phyloP scores from a whole-genome alignment of 805 yeast species.

The Candida patagonica region DNA sequence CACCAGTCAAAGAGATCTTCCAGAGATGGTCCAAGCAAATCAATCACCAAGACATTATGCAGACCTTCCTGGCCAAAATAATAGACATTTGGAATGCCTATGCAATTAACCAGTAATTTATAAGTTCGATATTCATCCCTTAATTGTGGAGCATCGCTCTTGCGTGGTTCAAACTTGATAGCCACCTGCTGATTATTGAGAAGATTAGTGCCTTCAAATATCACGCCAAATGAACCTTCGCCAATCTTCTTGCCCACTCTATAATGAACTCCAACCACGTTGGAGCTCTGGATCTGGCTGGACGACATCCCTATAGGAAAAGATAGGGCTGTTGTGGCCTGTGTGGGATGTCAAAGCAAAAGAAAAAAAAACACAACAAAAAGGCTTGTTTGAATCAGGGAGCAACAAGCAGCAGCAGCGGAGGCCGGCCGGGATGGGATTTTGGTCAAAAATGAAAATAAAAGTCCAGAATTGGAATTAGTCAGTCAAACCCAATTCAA shows the following conservation, averaged over 20 bases:
- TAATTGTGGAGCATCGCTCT: conserved; percentile 94
- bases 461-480: too few species aligned
- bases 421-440: conserved; percentile 1
- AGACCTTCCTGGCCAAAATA: conserved; percentile 98
- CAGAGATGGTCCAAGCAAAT: conserved; percentile 86
- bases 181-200: conserved; percentile 91
- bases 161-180: conserved; percentile 90
- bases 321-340: background rate
- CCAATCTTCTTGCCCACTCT: conserved; percentile 96
- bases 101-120: conserved; percentile 69
- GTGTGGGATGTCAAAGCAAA: background rate
- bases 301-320: conserved; percentile 12
- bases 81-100: conserved; percentile 93
- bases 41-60: conserved; percentile 90
- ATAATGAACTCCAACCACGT: conserved; percentile 89
- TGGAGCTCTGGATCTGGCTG: conserved; percentile 34
- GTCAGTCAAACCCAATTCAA: too few species aligned
- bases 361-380: background rate
- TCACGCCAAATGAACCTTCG: conserved; percentile 96
- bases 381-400: background rate
- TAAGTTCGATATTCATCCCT: conserved; percentile 96
- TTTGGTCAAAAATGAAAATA: too few species aligned
- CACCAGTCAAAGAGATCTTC: conserved; percentile 99
- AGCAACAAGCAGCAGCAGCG: background rate
- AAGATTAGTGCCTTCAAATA: conserved; percentile 90